Evolutionary conservation across 169 alveolate species (phyloP).

Genomic region (Amoebophrya sp.): DNA sequence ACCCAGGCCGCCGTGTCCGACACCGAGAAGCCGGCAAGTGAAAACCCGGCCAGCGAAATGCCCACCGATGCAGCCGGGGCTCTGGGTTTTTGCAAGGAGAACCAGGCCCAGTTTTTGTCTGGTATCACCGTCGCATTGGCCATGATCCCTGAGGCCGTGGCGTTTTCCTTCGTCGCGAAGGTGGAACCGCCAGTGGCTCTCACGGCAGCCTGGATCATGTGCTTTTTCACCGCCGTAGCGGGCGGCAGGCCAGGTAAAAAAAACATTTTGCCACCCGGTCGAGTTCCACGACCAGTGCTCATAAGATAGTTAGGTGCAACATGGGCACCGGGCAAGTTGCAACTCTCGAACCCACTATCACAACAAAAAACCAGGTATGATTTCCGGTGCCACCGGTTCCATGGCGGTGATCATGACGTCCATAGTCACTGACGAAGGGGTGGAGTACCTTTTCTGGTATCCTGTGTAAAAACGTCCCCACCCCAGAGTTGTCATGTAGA

Average conservation of each 20-base stretch:
- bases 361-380: background rate
- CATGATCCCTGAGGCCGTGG: constrained; percentile 33
- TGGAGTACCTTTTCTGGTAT: constrained; percentile 10
- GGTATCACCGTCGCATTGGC: constrained; percentile 34
- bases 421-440: background rate
- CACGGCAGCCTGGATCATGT: constrained; percentile 36
- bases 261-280: no score
- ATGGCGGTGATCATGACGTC: constrained; percentile 33
- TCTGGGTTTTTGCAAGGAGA: background rate
- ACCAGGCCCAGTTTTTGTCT: background rate
- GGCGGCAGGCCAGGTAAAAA: constrained; percentile 32
- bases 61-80: no score
- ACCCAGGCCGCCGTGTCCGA: no score
- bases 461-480: no score
- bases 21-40: no score
- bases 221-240: background rate
- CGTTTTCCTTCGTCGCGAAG: constrained; percentile 31
- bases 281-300: no score
- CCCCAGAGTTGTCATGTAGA: no score
- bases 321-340: no score
- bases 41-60: no score
- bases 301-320: no score
- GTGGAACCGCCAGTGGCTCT: constrained; percentile 30
- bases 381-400: constrained; percentile 37
- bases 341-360: no score